Evolutionary conservation across 164 flowering plant species (phyloP).

Genomic region (Hamamelis virginiana): DNA sequence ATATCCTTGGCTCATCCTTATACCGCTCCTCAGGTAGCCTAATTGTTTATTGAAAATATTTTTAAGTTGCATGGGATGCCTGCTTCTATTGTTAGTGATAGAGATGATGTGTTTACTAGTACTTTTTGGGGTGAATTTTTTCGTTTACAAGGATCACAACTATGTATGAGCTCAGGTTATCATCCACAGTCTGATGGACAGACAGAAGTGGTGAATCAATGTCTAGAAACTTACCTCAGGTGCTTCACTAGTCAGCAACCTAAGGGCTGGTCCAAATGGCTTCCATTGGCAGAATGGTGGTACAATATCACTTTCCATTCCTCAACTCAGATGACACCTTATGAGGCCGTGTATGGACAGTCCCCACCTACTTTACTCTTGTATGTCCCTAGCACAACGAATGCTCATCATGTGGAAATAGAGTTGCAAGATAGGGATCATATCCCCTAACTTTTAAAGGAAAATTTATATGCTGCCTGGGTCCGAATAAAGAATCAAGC

Average conservation of each 20-base stretch:
- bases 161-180: neutral
- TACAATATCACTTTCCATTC: conserved; percentile 6
- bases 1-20: neutral
- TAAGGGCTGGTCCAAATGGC: neutral
- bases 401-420: neutral
- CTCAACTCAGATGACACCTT: conserved; percentile 4
- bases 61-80: conserved; percentile 11
- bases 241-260: neutral
- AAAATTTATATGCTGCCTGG: neutral
- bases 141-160: neutral
- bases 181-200: neutral
- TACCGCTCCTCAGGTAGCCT: neutral
- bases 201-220: neutral
- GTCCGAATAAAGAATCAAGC: neutral
- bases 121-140: conserved; percentile 8
- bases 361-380: conserved; percentile 5
- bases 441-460: neutral
- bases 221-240: neutral
- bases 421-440: neutral
- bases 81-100: conserved; percentile 4
- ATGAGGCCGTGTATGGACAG: conserved; percentile 4
- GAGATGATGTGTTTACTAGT: conserved; percentile 8
- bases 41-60: neutral
- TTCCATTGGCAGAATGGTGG: conserved; percentile 11
- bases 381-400: neutral